These are phyloP conservation scores for Pulveroboletus sp. DNA, from an alignment of 768 basidiomycete genomes.

Conservation along the genomic window DNA sequence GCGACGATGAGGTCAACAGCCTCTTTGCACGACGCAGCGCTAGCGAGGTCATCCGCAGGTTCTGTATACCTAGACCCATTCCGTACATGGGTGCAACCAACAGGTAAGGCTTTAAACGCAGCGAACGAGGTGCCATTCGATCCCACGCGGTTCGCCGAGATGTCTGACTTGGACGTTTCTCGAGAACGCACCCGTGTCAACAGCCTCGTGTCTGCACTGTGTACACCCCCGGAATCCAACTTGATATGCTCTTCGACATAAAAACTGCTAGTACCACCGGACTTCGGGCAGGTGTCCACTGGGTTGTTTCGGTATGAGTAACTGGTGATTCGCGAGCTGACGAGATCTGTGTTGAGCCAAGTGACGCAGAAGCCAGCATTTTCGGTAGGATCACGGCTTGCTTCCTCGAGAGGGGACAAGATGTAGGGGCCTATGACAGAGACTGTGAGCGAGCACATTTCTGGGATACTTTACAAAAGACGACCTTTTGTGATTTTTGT, in stretches of 20 bases:
- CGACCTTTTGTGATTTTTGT: conserved; percentile 72
- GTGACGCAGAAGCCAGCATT: conserved; percentile 83
- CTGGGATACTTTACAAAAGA: conserved; percentile 1
- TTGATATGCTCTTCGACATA: neutral
- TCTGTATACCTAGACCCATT: conserved; percentile 45
- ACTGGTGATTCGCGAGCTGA: conserved; percentile 67
- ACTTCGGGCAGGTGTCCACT: conserved; percentile 22
- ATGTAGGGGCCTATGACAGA: conserved; percentile 79
- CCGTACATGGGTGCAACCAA: conserved; percentile 53
- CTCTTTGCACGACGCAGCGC: conserved; percentile 68
- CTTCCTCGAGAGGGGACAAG: conserved; percentile 87
- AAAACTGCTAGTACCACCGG: neutral
- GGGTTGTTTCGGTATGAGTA: conserved; percentile 80
- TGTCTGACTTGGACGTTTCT: conserved; percentile 24
- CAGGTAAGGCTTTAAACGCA: conserved; percentile 76
- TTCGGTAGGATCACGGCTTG: conserved; percentile 80
- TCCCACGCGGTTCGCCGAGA: conserved; percentile 32
- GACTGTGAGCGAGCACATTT: neutral
- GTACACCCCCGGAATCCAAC: neutral
- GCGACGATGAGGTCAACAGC: conserved; percentile 73
- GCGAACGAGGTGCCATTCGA: conserved; percentile 48
- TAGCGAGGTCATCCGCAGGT: conserved; percentile 55
- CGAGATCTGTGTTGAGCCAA: conserved; percentile 70
- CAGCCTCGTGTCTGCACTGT: conserved; percentile 13
- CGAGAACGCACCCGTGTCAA: conserved; percentile 27